Percentiles rank a stretch among this genome's conserved stretches.
These are phyloP conservation scores for Arxiozyma bovina DNA, from an alignment of 1,139 yeast genomes.

Conservation along the genomic window DNA sequence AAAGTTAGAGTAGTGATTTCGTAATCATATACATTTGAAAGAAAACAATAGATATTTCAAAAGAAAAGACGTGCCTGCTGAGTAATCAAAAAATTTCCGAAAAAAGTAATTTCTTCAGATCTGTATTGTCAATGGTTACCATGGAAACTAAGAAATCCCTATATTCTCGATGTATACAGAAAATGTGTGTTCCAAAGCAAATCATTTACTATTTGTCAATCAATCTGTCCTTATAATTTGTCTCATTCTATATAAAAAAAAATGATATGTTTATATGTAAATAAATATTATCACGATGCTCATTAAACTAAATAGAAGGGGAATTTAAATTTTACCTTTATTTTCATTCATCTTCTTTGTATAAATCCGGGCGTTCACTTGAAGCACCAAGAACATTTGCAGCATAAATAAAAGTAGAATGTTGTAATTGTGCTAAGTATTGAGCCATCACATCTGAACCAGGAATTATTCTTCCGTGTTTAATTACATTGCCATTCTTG, in stretches of 20 bases:
- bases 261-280: neutral
- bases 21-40: no score
- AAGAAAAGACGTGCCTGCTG: neutral
- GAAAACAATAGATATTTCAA: neutral
- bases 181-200: neutral
- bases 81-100: neutral
- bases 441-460: constrained; percentile 76
- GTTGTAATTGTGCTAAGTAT: constrained; percentile 62
- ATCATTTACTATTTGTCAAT: neutral
- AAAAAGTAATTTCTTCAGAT: neutral
- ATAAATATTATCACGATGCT: no score
- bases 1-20: neutral
- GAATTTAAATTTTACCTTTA: neutral
- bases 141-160: neutral
- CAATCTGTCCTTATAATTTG: no score
- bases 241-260: neutral
- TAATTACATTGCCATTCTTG: neutral
- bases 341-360: constrained; percentile 9
- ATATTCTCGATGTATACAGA: neutral
- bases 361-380: constrained; percentile 22
- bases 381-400: constrained; percentile 41
- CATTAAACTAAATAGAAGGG: neutral
- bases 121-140: neutral
- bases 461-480: constrained; percentile 33
- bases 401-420: constrained; percentile 50